Conservation (phyloP, 2,329 filamentous ascomycete species). For the Aspergillus fumigatiaffinis region DNA sequence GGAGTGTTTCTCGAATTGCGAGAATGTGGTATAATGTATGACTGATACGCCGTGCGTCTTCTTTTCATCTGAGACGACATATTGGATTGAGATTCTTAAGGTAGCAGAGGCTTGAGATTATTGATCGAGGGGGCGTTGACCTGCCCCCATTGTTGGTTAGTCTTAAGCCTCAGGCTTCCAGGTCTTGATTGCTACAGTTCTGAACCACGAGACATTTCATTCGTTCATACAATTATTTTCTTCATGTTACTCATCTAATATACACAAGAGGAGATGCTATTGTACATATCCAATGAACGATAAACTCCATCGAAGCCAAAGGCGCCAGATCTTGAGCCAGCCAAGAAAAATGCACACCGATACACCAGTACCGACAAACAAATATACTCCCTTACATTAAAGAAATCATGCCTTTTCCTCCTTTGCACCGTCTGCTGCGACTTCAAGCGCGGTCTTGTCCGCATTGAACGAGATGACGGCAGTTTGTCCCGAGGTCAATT, state of each 20-base stretch:
- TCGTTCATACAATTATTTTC: not conserved
- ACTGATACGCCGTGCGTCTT: constrained; percentile 4
- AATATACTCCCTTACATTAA: not conserved
- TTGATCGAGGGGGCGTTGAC: not conserved
- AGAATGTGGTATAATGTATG: constrained; percentile 1
- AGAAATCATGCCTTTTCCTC: constrained; percentile 8
- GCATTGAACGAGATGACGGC: constrained; percentile 67
- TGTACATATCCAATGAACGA: constrained; percentile 5
- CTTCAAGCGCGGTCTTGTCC: constrained; percentile 56
- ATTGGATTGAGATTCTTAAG: not conserved
- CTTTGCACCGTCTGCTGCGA: constrained; percentile 31
- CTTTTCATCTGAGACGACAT: constrained; percentile 9
- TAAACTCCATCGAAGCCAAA: constrained; percentile 3
- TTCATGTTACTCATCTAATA: constrained; percentile 4
- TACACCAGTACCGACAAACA: not conserved
- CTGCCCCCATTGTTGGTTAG: not conserved
- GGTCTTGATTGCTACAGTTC: not conserved
- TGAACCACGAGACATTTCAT: not conserved
- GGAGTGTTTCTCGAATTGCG: not conserved
- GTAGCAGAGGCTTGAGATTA: not conserved
- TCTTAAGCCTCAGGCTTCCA: not conserved
- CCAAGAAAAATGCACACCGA: not conserved
- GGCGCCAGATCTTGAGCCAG: not conserved
- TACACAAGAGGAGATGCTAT: constrained; percentile 13
- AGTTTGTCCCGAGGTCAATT: constrained; percentile 70